Percentiles rank a stretch among this genome's conserved stretches.
Conservation (phyloP, 2,329 filamentous ascomycete genomes). For the Coleophoma cylindrospora region DNA sequence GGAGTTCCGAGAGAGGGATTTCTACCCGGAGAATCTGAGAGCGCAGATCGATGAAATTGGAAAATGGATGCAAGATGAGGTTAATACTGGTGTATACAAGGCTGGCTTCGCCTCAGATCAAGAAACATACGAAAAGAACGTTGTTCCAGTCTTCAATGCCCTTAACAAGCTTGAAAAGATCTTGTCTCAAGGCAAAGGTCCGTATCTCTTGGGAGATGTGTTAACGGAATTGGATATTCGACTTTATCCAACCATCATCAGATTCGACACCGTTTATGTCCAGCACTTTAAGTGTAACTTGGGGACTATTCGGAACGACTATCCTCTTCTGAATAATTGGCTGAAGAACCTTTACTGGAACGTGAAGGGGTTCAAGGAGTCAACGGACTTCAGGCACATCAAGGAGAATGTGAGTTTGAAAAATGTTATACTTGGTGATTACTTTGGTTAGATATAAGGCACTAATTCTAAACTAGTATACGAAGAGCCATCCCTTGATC, state of each 20-base stretch:
- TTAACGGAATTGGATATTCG: constrained; percentile 79
- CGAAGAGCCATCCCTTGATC: constrained; percentile 70
- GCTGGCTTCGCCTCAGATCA: constrained; percentile 79
- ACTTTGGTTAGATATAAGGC: background rate
- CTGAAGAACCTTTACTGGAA: constrained; percentile 64
- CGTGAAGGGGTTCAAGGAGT: constrained; percentile 44
- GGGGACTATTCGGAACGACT: constrained; percentile 32
- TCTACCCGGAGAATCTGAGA: constrained; percentile 61
- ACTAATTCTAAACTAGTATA: constrained; percentile 61
- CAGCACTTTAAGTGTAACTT: constrained; percentile 61
- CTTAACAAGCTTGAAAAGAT: constrained; percentile 72
- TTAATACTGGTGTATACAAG: constrained; percentile 68
- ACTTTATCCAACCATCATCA: constrained; percentile 56
- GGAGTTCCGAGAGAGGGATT: constrained; percentile 51
- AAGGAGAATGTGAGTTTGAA: constrained; percentile 37
- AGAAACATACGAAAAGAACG: constrained; percentile 72
- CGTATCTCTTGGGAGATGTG: constrained; percentile 67
- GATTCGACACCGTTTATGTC: constrained; percentile 65
- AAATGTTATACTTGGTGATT: no score
- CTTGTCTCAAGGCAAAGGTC: constrained; percentile 45
- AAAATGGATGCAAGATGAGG: constrained; percentile 69
- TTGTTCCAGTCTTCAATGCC: constrained; percentile 65
- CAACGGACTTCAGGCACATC: constrained; percentile 32
- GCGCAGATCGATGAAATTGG: constrained; percentile 67
- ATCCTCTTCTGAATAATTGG: constrained; percentile 63